Evolutionary conservation across 2,329 filamentous ascomycete genomes (phyloP), one percentile per base, ranked within the genome.

Genomic region (Magnaporthiopsis incrustans): DNA sequence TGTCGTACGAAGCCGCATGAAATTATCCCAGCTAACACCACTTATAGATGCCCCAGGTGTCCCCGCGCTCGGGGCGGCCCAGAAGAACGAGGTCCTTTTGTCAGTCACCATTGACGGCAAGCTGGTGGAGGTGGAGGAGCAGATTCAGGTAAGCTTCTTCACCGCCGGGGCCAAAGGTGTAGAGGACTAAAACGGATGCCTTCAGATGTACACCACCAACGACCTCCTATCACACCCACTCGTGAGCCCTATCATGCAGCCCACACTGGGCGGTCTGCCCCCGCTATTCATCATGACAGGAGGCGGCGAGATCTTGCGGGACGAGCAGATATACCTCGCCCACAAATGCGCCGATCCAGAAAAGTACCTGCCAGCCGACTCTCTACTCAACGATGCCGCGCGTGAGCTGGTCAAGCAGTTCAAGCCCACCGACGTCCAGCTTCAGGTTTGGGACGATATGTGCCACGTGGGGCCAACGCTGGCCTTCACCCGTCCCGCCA

Each of bases 401-500:
- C 81, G 82, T 26, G 81, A 82, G 4, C 75, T 81, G 15, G 71
- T 95, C 22, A 78, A 81, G 50, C 86, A 82, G 67, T 96, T 91
- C 74, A 85, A 86, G 65, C 91, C 92, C 0, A 99, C 95, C 0
- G 86, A 96, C 69, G 94, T 98, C 0, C 92, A 97, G 73, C 82
- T 99, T 2, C 95, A 98, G 73, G 89, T 98, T 1, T 98, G 94
- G 93, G 94, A 98, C 65, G 90, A 97, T 70, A 79, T 98, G 3
- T 98, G 95, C 71, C 94, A 98, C 72, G 93, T 96, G 7, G 88
- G 89, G 0, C 91, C 94, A 0, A 97, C 93, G 0, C 81, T 98
- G n/a, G 96, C 91, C 70, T 98, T 97, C 74, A 98, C 94, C 0
- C 85, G 89, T n/a, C 95, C 95, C 0, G 95, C 94, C 59, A 98